Percentiles rank a stretch among this genome's conserved stretches.
phyloP scores from a whole-genome alignment of 805 yeast genomes.

The Metschnikowia anglica region DNA sequence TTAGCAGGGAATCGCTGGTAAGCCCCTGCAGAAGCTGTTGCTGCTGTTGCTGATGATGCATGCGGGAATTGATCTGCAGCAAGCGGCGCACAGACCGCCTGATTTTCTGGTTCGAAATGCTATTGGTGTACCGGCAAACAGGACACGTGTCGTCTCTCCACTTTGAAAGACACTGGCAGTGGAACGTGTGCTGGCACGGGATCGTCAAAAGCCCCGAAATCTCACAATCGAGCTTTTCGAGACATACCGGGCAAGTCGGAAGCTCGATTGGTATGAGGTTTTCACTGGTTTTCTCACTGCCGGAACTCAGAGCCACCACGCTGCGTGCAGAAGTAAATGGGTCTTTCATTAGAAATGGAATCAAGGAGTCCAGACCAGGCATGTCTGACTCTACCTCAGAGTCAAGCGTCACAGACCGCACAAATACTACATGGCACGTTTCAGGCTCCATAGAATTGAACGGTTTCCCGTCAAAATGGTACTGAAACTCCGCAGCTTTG shows the following conservation, averaged over 20 bases:
- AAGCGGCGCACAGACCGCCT: constrained; percentile 34
- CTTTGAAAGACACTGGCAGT: constrained; percentile 80
- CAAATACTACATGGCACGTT: constrained; percentile 70
- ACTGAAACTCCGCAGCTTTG: constrained; percentile 63
- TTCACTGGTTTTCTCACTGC: not conserved
- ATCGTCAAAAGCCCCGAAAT: constrained; percentile 81
- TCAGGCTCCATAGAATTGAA: constrained; percentile 91
- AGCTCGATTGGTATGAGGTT: constrained; percentile 50
- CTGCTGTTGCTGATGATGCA: constrained; percentile 12
- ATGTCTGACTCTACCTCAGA: constrained; percentile 8
- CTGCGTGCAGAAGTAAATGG: constrained; percentile 54
- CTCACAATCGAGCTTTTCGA: constrained; percentile 81
- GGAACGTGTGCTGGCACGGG: constrained; percentile 92
- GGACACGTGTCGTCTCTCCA: constrained; percentile 94
- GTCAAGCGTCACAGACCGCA: constrained; percentile 56
- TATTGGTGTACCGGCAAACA: constrained; percentile 76
- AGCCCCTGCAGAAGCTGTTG: constrained; percentile 13
- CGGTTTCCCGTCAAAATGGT: constrained; percentile 63
- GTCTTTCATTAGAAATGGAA: constrained; percentile 71
- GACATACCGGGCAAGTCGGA: constrained; percentile 91
- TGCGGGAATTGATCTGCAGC: constrained; percentile 28
- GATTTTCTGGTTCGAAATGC: constrained; percentile 35
- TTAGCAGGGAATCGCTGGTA: not conserved
- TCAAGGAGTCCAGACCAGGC: constrained; percentile 26
- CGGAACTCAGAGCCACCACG: not conserved